These are phyloP conservation scores for Ganoderma meredithae DNA, from an alignment of 1,284 basidiomycete species.

Conservation along the genomic window DNA sequence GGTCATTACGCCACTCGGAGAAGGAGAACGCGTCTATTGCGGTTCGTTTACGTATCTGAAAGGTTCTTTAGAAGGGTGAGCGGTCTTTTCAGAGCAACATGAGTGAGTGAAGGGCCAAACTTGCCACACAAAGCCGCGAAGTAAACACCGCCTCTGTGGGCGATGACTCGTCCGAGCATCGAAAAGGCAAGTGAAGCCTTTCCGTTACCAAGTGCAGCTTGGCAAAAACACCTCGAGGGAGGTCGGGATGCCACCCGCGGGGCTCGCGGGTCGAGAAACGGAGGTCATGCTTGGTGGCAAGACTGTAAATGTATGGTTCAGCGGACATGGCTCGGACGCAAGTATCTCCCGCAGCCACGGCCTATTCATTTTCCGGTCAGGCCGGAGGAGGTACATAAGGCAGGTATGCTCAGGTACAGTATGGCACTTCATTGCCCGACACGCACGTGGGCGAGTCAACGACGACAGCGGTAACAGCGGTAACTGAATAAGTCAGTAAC, in stretches of 20 bases:
- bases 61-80: background rate
- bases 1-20: background rate
- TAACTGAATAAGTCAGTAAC: no score
- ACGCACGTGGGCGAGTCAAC: background rate
- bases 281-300: background rate
- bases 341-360: background rate
- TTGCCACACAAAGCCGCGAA: background rate
- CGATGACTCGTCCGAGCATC: background rate
- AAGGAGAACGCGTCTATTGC: background rate
- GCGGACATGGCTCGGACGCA: background rate
- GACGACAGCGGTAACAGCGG: no score
- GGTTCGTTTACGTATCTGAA: background rate
- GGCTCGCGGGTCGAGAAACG: background rate
- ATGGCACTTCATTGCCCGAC: background rate
- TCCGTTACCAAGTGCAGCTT: background rate
- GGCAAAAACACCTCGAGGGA: background rate
- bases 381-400: background rate
- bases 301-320: background rate
- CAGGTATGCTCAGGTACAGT: no score
- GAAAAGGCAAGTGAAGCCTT: background rate
- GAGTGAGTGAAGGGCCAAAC: background rate
- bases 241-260: no score
- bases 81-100: background rate
- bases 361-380: background rate
- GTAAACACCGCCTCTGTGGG: background rate